Evolutionary conservation across 2,329 filamentous ascomycete genomes (phyloP), one percentile per base, ranked within the genome.

Genomic region (Tympanopsis confertula): DNA sequence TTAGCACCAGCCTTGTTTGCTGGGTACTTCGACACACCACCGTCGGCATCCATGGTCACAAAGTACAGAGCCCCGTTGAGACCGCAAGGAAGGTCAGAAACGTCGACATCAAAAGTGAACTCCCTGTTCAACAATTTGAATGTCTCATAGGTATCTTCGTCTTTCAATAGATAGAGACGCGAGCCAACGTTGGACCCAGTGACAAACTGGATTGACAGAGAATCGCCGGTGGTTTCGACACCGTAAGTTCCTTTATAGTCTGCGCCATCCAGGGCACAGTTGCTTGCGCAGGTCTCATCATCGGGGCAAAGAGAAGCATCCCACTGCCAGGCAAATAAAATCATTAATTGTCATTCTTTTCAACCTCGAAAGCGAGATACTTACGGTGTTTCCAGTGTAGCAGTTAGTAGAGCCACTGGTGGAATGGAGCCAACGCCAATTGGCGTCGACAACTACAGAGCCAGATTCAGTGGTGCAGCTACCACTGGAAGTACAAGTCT

Each of bases 11-110:
- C 61, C 45, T 59, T 60, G 58, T 68, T 78, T 51, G 54, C 57
- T 2, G 57, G 41, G 55, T 67, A 71, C 53, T 65, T 66, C 52
- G 55, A 48, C 45, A 62, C 50, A 35, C 73, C 73, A 45, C 73
- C 73, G 45, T 77, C 71, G 14, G 59, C 56, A 28, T 74, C 70
- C 74, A 78, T 78, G 46, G 67, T 63, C 35, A 73, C 68, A 39
- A 78, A 72, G 62, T 85, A 84, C 35, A 85, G 61, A 35, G 80
- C 80, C 39, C 79, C 80, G 57, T 86, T 85, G 41, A 85, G 59
- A 42, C 81, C 81, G 50, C 81, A 86, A 42, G 72, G 70, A 15
- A 82, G 62, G 47, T 70, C 68, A 29, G 78, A 82, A 33, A 82
- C 72, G 52, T 85, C 80, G 19, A 83, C 78, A 39, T 83, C 78